Evolutionary conservation across 805 yeast species (phyloP), one percentile per base, ranked within the genome.

Genomic region (Schwanniomyces pseudopolymorphus): DNA sequence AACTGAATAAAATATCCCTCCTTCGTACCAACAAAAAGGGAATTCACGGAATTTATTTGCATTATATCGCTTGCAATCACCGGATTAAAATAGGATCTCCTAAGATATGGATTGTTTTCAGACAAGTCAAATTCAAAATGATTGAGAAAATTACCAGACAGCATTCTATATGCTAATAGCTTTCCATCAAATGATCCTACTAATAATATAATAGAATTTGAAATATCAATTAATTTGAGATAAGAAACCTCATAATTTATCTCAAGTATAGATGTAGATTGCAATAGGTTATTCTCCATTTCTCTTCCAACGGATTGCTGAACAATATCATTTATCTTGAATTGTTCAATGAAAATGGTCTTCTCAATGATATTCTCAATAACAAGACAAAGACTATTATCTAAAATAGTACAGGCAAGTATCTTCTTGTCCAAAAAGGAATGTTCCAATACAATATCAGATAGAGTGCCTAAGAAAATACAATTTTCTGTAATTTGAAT

Each of bases 1-100:
- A 68, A 53, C 13, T 46, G 51, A 14, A 66, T 45, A 21, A 55
- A 57, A 28, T 51, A 56, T 0, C 77, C 77, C 26, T 63, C 63
- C 39, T 59, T 60, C 1, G 75, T 56, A 0, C 75, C 75, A 24
- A 72, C 47, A 14, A 52, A 53, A 0, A 66, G 22, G 2, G 44
- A 17, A 4, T 38, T 31, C 2, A 49, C 37, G 2, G 31, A 11
- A 3, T 24, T 8, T 3, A n/a, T 24, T 13, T 41, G 47, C 1
- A 45, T 8, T 3, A 59, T 47, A 43, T 58, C 64, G 37, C 58
- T 39, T 2, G 70, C 64, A n/a, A 63, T 54, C 10, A 60, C 20
- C 8, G 46, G 40, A 19, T 35, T 45, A 13, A 35, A 24, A 20
- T 14, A 26, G 14, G 16, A 8, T 9, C 9, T 22, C 9, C 25